Evolutionary conservation across 2,329 filamentous ascomycete species (phyloP).

Genomic region (Botrytis galanthina): DNA sequence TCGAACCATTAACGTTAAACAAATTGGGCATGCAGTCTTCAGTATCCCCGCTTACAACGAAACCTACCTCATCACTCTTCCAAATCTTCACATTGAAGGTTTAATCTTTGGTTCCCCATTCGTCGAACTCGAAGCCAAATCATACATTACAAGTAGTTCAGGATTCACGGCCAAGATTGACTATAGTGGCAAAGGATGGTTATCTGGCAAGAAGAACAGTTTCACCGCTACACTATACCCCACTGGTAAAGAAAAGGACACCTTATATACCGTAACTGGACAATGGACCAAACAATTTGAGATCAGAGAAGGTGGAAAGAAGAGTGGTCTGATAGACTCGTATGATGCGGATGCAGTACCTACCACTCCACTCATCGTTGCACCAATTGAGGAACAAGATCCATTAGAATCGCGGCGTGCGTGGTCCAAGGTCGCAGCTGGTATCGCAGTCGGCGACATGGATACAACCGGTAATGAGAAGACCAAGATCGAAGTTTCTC

Average conservation of each 20-base stretch:
- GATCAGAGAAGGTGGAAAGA: conserved; percentile 66
- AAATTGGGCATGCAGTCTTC: conserved; percentile 84
- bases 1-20: conserved; percentile 90
- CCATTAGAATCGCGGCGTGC: conserved; percentile 83
- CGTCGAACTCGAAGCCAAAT: conserved; percentile 82
- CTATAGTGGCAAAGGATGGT: conserved; percentile 90
- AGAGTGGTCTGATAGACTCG: conserved; percentile 54
- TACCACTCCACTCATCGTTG: conserved; percentile 67
- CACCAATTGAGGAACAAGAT: conserved; percentile 75
- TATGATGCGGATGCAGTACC: conserved; percentile 59
- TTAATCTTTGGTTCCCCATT: conserved; percentile 84
- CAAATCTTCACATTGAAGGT: conserved; percentile 88
- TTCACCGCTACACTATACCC: conserved; percentile 74
- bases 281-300: conserved; percentile 86
- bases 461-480: conserved; percentile 77
- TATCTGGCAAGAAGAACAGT: conserved; percentile 93
- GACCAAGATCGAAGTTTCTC: conserved; percentile 83
- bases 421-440: conserved; percentile 81
- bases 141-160: conserved; percentile 80
- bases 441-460: conserved; percentile 80
- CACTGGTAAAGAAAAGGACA: conserved; percentile 68
- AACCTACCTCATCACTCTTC: conserved; percentile 86
- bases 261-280: conserved; percentile 77
- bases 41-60: conserved; percentile 59
- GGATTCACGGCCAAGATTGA: conserved; percentile 89